Percentiles rank a stretch among this genome's conserved stretches.
Conservation (phyloP, 202 grass and related monocot species). For the Bolboschoenoplectus hybrid region DNA sequence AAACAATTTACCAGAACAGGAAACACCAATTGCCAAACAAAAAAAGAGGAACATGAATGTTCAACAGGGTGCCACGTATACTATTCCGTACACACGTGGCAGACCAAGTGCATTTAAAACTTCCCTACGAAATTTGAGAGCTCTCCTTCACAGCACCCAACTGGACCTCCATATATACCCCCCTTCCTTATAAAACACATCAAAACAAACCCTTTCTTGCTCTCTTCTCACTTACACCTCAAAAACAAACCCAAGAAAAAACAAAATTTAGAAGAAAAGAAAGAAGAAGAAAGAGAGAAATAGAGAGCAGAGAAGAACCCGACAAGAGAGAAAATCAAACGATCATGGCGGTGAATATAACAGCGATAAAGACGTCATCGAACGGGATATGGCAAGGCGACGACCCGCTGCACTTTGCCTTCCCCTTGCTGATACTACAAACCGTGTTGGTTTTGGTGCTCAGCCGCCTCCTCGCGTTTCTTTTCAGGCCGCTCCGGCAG, state of each 20-base stretch:
- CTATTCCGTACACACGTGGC: background rate
- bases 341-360: constrained; percentile 46
- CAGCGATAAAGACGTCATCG: constrained; percentile 59
- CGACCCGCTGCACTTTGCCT: constrained; percentile 73
- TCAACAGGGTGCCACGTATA: background rate
- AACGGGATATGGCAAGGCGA: constrained; percentile 79
- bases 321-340: background rate
- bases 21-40: background rate
- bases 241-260: background rate
- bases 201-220: background rate
- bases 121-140: background rate
- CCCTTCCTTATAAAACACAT: constrained; percentile 3
- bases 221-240: constrained; percentile 15
- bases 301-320: background rate
- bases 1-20: background rate
- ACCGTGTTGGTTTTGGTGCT: constrained; percentile 53
- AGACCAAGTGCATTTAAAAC: background rate
- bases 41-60: background rate
- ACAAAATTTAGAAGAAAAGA: background rate
- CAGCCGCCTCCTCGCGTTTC: constrained; percentile 57
- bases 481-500: constrained; percentile 62
- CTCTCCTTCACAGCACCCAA: background rate
- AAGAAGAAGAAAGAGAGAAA: background rate
- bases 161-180: background rate
- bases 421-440: constrained; percentile 65